phyloP scores from a whole-genome alignment of 257 asterid genomes.

The Solanum microdontum region DNA sequence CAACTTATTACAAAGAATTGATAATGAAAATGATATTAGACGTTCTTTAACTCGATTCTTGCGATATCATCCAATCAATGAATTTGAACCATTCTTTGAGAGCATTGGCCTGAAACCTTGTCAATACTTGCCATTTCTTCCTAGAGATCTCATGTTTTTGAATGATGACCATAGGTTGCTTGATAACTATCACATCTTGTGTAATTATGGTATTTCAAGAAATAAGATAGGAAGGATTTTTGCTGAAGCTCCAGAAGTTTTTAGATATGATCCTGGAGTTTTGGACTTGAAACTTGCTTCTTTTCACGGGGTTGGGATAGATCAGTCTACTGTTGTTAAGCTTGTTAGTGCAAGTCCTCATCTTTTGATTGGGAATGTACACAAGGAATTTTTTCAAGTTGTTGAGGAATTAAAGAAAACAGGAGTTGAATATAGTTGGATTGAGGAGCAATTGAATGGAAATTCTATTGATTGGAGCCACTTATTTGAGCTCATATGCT shows the following conservation, averaged over 20 bases:
- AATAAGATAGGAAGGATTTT: slow-evolving; percentile 49
- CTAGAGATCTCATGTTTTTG: slow-evolving; percentile 47
- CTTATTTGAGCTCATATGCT: slow-evolving; percentile 28
- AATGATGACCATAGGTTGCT: slow-evolving; percentile 50
- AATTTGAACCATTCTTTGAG: slow-evolving; percentile 82
- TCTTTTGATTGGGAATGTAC: slow-evolving; percentile 29
- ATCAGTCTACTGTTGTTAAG: slow-evolving; percentile 37
- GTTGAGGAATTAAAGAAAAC: slow-evolving; percentile 25
- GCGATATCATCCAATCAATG: slow-evolving; percentile 79
- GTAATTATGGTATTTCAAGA: slow-evolving; percentile 50
- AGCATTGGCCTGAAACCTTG: slow-evolving; percentile 56
- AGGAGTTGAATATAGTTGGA: slow-evolving; percentile 32
- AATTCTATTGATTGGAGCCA: slow-evolving; percentile 36
- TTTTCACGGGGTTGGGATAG: slow-evolving; percentile 36
- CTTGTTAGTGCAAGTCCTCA: slow-evolving; percentile 42
- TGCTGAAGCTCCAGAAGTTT: slow-evolving; percentile 42
- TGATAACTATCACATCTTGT: slow-evolving; percentile 49
- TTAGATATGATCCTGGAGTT: slow-evolving; percentile 29
- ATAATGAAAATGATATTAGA: slow-evolving; percentile 18
- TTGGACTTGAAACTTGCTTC: slow-evolving; percentile 35
- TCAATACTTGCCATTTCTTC: slow-evolving; percentile 40
- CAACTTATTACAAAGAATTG: slow-evolving; percentile 32
- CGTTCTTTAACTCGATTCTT: slow-evolving; percentile 39
- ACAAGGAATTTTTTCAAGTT: slow-evolving; percentile 22
- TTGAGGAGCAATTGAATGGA: slow-evolving; percentile 30